A percentile compares a stretch with the other conserved stretches of the same genome.
Conservation (phyloP, 768 basidiomycete genomes). For the Leccinum imitatum region DNA sequence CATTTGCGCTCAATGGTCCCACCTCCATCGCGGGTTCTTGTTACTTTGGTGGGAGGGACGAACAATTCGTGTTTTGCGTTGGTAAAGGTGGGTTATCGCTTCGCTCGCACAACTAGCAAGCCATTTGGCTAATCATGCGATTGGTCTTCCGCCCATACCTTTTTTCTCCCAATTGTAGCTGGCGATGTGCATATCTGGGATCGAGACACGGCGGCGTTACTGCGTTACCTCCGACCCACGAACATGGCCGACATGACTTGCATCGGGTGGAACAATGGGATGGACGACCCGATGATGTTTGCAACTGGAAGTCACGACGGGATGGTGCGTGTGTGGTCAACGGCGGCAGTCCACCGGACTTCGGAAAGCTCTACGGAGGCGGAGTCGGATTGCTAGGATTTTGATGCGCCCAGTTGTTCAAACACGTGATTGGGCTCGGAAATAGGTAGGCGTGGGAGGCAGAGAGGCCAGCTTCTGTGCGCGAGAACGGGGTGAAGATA, state of each 20-base stretch:
- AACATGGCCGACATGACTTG: conserved; percentile 62
- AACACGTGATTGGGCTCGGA: not conserved
- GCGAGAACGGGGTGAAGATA: not conserved
- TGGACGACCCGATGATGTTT: conserved; percentile 47
- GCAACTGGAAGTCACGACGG: conserved; percentile 80
- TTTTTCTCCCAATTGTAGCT: conserved; percentile 37
- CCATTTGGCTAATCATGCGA: not conserved
- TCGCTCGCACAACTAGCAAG: not conserved
- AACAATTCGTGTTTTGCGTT: conserved; percentile 77
- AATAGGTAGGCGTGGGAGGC: not conserved
- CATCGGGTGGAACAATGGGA: conserved; percentile 76
- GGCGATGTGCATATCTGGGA: conserved; percentile 89
- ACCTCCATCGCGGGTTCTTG: conserved; percentile 78
- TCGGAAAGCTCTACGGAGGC: conserved; percentile 22
- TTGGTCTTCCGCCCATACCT: not conserved
- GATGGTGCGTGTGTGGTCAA: conserved; percentile 73
- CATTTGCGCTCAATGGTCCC: conserved; percentile 59
- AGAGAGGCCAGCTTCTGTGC: not conserved
- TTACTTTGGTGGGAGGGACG: conserved; percentile 76
- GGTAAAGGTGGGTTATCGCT: conserved; percentile 56
- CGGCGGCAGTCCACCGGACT: conserved; percentile 20
- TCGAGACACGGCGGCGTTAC: conserved; percentile 67
- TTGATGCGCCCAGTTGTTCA: not conserved
- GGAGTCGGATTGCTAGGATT: conserved; percentile 20
- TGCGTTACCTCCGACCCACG: conserved; percentile 67